Evolutionary conservation across 768 basidiomycete genomes (phyloP), one percentile per base, ranked within the genome.

Genomic region (Lactarius vividus): DNA sequence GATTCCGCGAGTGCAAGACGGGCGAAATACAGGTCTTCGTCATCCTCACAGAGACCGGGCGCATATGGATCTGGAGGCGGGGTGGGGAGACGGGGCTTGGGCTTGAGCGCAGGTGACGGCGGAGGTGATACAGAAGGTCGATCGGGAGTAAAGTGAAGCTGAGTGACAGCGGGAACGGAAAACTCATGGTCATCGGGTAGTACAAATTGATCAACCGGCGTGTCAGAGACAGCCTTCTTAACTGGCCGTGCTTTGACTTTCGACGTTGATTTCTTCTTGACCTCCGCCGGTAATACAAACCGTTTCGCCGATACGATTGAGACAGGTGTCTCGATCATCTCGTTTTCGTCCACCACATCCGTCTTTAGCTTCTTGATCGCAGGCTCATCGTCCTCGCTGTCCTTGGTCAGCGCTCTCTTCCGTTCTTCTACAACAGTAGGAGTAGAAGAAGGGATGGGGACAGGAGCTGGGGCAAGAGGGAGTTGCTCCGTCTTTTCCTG

Each of bases 21-120:
- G 61, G 86, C 81, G 75, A 88, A 94, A 76, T 89, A 96, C 18
- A 91, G 74, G 73, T 97, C 95, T 74, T 97, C 95, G 70, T 96
- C 94, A 73, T 96, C 95, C 42, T 87, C 83, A 69, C 89, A 89
- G 15, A 92, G 71, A 2, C 84, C 89, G 35, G 80, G 76, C 2
- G 76, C 77, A 39, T 87, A 74, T 1, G 82, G 82, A 73, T 90
- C 84, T 16, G 81, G 81, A 16, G 83, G 84, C 1, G 79, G 80
- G 59, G 71, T 72, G 6, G 83, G 82, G 10, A 82, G 81, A 64
- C 72, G 74, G 46, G 71, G 77, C 65, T 79, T 79, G 57, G 71
- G 71, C 57, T 72, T 72, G 7, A 73, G 74, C 23, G 70, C 72
- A 0, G 83, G 84, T 0, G 84, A 79, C 53, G 82, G 79, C 1